Evolutionary conservation across 177 flowering plant genomes (phyloP), one percentile per base, ranked within the genome.

Genomic region (Vitis hybrid): DNA sequence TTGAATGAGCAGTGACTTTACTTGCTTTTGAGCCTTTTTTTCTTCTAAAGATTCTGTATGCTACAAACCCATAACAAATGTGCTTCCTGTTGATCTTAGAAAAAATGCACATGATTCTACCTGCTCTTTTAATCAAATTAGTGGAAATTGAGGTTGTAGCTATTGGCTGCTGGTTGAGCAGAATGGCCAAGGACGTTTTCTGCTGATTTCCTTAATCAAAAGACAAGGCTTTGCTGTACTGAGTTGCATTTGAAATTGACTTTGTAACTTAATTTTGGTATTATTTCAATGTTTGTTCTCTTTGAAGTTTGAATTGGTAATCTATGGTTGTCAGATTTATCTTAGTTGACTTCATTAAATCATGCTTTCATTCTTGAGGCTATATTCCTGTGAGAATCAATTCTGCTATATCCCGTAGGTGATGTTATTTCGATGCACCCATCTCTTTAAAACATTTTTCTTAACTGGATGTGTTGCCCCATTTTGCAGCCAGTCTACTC

Each of bases 401-500:
- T 26, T 26, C 29, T 2, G 29, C 29, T 26, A 26, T 18, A 10
- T 16, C 20, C 60, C 18, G 7, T 58, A 18, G 39, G 20, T 51
- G 19, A 55, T 56, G 51, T 68, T 29, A 19, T 74, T 63, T 8
- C 22, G 69, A 16, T 70, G 6, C 20, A 31, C 3, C 60, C 39
- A 15, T 10, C 55, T 59, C 62, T 59, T 14, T 59, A 39, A 2
- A 33, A 26, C 65, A 13, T 65, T 20, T 59, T 9, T 66, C n/a
- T 65, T 76, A 45, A 76, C 64, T 51, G 19, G 64, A 65, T 69
- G 16, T 22, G 45, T 60, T 50, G 39, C 51, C 70, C 58, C 18
- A 20, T 18, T 76, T 64, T 82, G 84, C 93, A 94, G 98, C 88
- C 87, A 16, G 81, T 81, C 39, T 87, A 82, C 65, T 88, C 96